These are phyloP conservation scores for Cryptosporidium canis DNA, from an alignment of 169 alveolate genomes.

Conservation along the genomic window DNA sequence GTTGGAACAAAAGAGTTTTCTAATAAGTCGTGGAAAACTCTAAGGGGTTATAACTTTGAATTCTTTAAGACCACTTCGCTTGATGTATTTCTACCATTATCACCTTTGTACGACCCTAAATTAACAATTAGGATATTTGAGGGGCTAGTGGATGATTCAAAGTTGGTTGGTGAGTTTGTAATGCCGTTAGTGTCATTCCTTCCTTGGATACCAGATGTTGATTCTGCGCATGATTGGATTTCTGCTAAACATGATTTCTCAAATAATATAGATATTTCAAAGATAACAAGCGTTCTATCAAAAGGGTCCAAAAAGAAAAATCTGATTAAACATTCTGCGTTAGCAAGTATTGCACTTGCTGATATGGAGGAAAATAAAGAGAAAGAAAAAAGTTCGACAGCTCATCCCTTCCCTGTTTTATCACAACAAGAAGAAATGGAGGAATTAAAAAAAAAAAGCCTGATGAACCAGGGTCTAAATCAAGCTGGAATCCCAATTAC, in stretches of 20 bases:
- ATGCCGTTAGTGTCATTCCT: conserved; percentile 81
- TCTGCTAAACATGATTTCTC: conserved; percentile 82
- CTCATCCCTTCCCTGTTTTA: conserved; percentile 38
- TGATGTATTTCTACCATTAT: conserved; percentile 84
- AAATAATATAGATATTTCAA: conserved; percentile 78
- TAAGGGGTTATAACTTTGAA: conserved; percentile 84
- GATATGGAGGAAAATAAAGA: conserved; percentile 58
- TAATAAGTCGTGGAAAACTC: conserved; percentile 80
- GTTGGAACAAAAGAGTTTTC: conserved; percentile 70
- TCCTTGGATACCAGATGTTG: conserved; percentile 83
- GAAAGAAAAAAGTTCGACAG: neutral
- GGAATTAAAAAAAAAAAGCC: conserved; percentile 52
- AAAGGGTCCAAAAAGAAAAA: conserved; percentile 29
- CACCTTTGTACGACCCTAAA: conserved; percentile 87
- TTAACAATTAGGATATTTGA: conserved; percentile 83
- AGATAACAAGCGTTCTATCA: conserved; percentile 74
- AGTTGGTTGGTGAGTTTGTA: conserved; percentile 81
- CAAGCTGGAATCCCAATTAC: conserved; percentile 82
- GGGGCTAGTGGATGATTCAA: conserved; percentile 77
- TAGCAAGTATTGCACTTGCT: conserved; percentile 70
- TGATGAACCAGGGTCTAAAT: conserved; percentile 51
- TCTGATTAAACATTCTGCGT: conserved; percentile 42
- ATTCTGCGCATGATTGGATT: conserved; percentile 78
- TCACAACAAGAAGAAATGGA: conserved; percentile 65
- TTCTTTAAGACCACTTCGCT: conserved; percentile 81